Percentiles rank a stretch among this genome's conserved stretches.
phyloP scores from a whole-genome alignment of 2,329 filamentous ascomycete genomes.

The Cercospora citrullina region DNA sequence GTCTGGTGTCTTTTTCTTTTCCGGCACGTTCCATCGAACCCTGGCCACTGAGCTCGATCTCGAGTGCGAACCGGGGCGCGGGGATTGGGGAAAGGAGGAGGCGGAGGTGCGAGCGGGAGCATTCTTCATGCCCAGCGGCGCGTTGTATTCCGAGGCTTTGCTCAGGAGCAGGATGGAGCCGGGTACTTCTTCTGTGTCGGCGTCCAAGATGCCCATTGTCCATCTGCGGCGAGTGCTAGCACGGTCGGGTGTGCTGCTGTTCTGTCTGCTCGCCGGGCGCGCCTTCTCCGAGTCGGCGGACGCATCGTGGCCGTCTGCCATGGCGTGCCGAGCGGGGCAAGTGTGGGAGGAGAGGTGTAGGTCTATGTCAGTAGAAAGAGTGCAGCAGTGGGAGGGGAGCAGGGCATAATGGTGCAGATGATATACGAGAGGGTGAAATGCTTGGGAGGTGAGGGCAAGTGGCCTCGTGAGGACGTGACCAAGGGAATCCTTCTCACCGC shows the following conservation, averaged over 20 bases:
- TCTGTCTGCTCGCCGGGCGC: slow-evolving; percentile 17
- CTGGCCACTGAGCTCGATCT: slow-evolving; percentile 5
- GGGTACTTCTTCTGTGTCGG: slow-evolving; percentile 80
- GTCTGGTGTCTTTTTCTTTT: slow-evolving; percentile 75
- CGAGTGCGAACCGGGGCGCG: slow-evolving; percentile 24
- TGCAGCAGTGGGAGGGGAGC: neutral
- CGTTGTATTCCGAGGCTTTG: slow-evolving; percentile 57
- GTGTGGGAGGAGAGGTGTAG: neutral
- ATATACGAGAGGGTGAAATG: neutral
- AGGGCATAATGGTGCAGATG: neutral
- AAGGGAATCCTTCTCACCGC: slow-evolving; percentile 7
- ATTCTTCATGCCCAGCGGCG: slow-evolving; percentile 61
- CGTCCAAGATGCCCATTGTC: slow-evolving; percentile 77
- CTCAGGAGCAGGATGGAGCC: slow-evolving; percentile 63
- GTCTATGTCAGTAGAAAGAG: neutral
- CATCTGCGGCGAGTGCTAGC: slow-evolving; percentile 44
- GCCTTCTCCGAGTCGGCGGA: slow-evolving; percentile 29
- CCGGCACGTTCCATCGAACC: slow-evolving; percentile 28
- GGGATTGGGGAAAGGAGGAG: slow-evolving; percentile 54
- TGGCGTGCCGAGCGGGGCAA: neutral
- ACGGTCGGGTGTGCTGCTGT: slow-evolving; percentile 5
- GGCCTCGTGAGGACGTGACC: neutral
- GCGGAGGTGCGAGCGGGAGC: slow-evolving; percentile 61
- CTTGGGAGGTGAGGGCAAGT: neutral
- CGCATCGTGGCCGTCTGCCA: slow-evolving; percentile 22